These are phyloP conservation scores for Clarireedia hainanense DNA, from an alignment of 2,329 filamentous ascomycete genomes.

Conservation along the genomic window DNA sequence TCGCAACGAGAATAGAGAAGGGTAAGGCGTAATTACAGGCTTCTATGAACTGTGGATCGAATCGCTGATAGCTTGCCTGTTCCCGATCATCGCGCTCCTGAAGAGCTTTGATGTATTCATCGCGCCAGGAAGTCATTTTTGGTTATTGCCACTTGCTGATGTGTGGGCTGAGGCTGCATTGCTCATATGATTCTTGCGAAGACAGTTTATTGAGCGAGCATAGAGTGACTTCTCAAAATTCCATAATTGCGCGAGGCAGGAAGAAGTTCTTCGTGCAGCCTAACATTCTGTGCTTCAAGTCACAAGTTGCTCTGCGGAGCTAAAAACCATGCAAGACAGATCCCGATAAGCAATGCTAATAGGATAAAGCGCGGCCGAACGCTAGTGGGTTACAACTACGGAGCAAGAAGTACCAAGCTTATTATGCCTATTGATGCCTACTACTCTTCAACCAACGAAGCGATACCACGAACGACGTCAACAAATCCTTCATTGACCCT, in stretches of 20 bases:
- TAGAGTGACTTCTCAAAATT: neutral
- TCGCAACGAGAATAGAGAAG: neutral
- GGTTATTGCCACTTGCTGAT: constrained; percentile 7
- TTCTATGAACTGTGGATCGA: constrained; percentile 62
- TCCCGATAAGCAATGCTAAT: constrained; percentile 10
- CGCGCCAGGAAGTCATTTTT: constrained; percentile 50
- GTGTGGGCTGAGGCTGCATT: constrained; percentile 5
- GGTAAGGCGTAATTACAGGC: constrained; percentile 52
- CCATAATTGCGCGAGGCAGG: neutral
- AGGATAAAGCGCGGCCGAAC: constrained; percentile 12
- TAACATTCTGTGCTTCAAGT: neutral
- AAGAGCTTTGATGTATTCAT: constrained; percentile 72
- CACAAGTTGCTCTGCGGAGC: neutral
- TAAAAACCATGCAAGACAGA: neutral
- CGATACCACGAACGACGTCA: neutral
- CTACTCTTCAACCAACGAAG: neutral
- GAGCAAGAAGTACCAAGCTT: constrained; percentile 6
- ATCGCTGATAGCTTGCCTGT: constrained; percentile 48
- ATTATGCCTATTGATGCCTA: constrained; percentile 2
- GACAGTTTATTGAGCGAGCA: neutral
- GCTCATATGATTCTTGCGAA: neutral
- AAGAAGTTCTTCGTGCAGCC: neutral
- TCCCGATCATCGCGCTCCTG: constrained; percentile 64
- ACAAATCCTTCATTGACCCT: neutral
- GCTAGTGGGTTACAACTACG: constrained; percentile 3